A percentile compares a stretch with the other conserved stretches of the same genome.
phyloP scores from a whole-genome alignment of 768 basidiomycete genomes.

The Mrakia frigida region DNA sequence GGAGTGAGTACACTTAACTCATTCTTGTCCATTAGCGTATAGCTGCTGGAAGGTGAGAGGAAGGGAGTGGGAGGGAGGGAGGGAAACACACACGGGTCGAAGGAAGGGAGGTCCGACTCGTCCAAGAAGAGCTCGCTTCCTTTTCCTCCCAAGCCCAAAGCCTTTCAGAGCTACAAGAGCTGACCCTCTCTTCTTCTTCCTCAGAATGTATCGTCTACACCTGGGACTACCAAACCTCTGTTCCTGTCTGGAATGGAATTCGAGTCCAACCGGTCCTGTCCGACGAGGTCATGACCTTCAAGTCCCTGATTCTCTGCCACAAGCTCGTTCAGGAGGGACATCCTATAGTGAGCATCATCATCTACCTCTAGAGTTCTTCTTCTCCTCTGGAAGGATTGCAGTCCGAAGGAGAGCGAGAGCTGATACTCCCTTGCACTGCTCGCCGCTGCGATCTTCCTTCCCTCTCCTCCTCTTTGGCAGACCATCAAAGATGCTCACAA shows the following conservation, averaged over 20 bases:
- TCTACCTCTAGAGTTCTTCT: too few relatives aligned
- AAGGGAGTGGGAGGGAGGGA: neutral
- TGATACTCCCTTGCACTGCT: neutral
- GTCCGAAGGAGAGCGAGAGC: too few relatives aligned
- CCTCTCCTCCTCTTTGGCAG: conserved; percentile 47
- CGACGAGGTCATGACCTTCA: conserved; percentile 98
- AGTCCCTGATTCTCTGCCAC: conserved; percentile 93
- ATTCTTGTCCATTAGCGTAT: neutral
- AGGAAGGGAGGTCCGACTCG: neutral
- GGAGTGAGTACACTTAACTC: conserved; percentile 59
- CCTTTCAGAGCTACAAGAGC: neutral
- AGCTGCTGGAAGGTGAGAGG: neutral
- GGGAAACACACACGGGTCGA: neutral
- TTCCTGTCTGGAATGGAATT: conserved; percentile 95
- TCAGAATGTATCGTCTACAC: conserved; percentile 97
- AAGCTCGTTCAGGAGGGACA: conserved; percentile 98
- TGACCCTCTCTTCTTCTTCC: neutral
- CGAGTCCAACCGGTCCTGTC: conserved; percentile 94
- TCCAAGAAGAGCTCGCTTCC: neutral
- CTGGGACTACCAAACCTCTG: conserved; percentile 97
- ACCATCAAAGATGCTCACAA: conserved; percentile 94
- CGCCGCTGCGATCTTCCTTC: conserved; percentile 3
- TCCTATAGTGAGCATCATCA: conserved; percentile 66
- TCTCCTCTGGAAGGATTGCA: too few relatives aligned
- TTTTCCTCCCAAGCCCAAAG: neutral